phyloP scores from a whole-genome alignment of 192 early-diverging fungal species.

The Phlyctochytrium bullatum region DNA sequence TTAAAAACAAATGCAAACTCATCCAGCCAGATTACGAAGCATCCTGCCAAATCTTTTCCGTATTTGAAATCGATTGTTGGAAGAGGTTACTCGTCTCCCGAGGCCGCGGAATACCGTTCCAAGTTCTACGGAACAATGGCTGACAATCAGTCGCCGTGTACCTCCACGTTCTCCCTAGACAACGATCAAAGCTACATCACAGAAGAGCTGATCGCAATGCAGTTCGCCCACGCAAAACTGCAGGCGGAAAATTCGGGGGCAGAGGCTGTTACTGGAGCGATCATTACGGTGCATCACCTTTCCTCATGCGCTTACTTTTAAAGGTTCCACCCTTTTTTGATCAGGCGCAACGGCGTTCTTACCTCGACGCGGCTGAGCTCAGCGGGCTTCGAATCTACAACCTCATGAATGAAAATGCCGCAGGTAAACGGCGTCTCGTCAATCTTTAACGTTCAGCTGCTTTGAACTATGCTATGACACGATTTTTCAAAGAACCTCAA shows the following conservation, averaged over 20 bases:
- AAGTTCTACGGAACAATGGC: conserved; percentile 80
- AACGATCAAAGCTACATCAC: conserved; percentile 49
- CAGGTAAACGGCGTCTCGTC: conserved; percentile 46
- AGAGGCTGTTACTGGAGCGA: conserved; percentile 76
- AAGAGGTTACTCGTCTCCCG: conserved; percentile 66
- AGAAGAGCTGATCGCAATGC: conserved; percentile 93
- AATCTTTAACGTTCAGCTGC: conserved; percentile 57
- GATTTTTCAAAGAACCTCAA: conserved; percentile 62
- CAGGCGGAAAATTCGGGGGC: conserved; percentile 74
- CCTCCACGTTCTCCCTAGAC: conserved; percentile 68
- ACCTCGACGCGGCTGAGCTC: conserved; percentile 90
- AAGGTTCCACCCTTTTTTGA: conserved; percentile 87
- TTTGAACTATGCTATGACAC: conserved; percentile 83
- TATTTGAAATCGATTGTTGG: conserved; percentile 85
- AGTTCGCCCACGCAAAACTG: conserved; percentile 82
- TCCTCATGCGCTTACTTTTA: background rate
- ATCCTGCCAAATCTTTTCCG: conserved; percentile 79
- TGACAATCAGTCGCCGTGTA: conserved; percentile 60
- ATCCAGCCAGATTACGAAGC: conserved; percentile 64
- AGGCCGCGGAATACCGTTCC: conserved; percentile 65
- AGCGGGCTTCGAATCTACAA: conserved; percentile 79
- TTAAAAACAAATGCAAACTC: background rate
- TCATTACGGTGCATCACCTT: conserved; percentile 72
- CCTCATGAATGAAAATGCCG: conserved; percentile 92
- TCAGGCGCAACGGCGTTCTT: conserved; percentile 86